Evolutionary conservation across 495 filamentous ascomycete genomes (phyloP), one percentile per base, ranked within the genome.

Genomic region (Hypomontagnella submonticulosa): DNA sequence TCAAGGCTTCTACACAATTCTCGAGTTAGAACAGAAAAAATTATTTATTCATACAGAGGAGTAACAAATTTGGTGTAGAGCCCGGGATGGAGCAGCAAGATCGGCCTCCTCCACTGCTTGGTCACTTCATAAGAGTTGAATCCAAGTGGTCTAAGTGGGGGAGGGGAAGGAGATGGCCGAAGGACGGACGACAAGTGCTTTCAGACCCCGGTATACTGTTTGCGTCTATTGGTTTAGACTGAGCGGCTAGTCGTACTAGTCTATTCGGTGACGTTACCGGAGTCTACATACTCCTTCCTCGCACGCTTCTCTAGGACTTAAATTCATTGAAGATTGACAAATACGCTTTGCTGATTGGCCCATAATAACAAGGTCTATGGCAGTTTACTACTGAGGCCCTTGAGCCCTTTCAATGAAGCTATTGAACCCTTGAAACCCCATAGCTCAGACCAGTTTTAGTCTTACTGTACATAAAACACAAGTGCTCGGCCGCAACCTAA

Each of bases 261-360:
- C 18, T 30, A 58, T 53, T 73, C 66, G 64, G 71, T 73, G 71
- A 71, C 61, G 68, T 73, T 73, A 69, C 57, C 58, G 61, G 53
- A 69, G 58, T 64, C 50, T 44, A 60, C 18, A 64, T 48, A 18
- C 51, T 19, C 42, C 48, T 57, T 43, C 50, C 48, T 46, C 37
- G 19, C 36, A 16, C 6, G 15, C 9, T 50, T 12, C 30, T 6
- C 43, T 44, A 37, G 27, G 16, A 60, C 48, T 43, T 33, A 60
- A 57, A 59, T 13, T 43, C 47, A 55, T 68, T 70, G 54, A 55
- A 63, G 64, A 70, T 67, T 66, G 61, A 63, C 53, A 74, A 74
- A 70, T 56, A 36, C 57, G 41, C 61, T 58, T 52, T 56, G 30
- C 60, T 64, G 43, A 69, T 64, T 69, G 66, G 66, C 30, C 34